Evolutionary conservation across 441 rosid species (phyloP), one percentile per base, ranked within the genome.

Genomic region (Pelargonium citronellum): DNA sequence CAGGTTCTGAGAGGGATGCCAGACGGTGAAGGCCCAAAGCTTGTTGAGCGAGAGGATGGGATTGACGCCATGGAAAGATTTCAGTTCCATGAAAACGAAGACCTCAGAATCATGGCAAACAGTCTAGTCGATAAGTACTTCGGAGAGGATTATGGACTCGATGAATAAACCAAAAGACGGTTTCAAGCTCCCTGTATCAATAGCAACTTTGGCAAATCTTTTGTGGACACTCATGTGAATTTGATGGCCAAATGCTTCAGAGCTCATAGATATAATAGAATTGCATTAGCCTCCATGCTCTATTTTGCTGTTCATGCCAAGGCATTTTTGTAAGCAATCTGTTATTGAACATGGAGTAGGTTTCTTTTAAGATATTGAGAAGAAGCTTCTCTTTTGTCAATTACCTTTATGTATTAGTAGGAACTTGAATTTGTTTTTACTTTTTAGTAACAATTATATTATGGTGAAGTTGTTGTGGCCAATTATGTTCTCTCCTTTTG

Each of bases 1-100:
- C 77, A 91, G 97, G 97, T 91, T 47, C 72, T 94, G 79, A 84
- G 99, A 74, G 99, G 97, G 60, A 87, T 94, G 91, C 97, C 99
- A 55, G 84, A 87, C 65, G 83, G 85, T 5, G 95, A 91, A 74
- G 99, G 99, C 68, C 75, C 87, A 13, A 90, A 86, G 75, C 89
- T 91, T 69, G 94, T 94, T 53, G 99, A 94, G 79, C 86, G 58
- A 76, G 92, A 87, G 79, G 96, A 94, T n/a, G 99, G 99, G 43
- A 94, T 94, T 20, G 94, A 91, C 68, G 97, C 94, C 58, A 90
- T 91, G 96, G 96, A 94, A 80, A 86, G 91, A 79, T 87, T 87
- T 71, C 97, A 94, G 80, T 94, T 94, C 81, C 99, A 94, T 37
- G 96, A 91, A 76, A 94, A 90, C 58, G 96, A 91, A 73, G 97